These are phyloP conservation scores for Phaeosphaeria sp. DNA, from an alignment of 2,329 filamentous ascomycete genomes.

Conservation along the genomic window DNA sequence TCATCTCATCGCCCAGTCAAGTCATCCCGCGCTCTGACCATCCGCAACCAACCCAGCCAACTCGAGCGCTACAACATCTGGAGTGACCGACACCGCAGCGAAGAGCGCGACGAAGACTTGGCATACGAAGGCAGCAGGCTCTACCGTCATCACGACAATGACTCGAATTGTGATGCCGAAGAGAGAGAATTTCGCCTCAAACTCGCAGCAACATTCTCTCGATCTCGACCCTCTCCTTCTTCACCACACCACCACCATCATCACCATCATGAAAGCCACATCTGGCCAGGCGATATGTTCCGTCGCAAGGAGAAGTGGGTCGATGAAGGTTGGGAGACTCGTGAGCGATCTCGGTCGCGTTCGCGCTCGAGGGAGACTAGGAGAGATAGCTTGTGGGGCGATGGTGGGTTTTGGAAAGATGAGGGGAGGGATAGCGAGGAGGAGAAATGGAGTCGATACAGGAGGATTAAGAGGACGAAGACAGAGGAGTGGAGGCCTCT, in stretches of 20 bases:
- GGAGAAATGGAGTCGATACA: conserved; percentile 30
- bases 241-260: conserved; percentile 5
- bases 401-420: conserved; percentile 20
- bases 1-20: conserved; percentile 19
- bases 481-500: conserved; percentile 41
- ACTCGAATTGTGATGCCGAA: conserved; percentile 18
- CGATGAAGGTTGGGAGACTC: conserved; percentile 33
- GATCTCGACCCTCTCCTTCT: conserved; percentile 15
- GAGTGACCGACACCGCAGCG: conserved; percentile 17
- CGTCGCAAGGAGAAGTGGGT: conserved; percentile 33
- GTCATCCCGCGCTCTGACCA: conserved; percentile 34
- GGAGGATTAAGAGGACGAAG: conserved; percentile 35
- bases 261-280: conserved; percentile 12
- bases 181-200: conserved; percentile 32
- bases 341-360: conserved; percentile 23
- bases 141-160: conserved; percentile 10
- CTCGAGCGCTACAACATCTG: conserved; percentile 45
- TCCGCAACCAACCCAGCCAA: conserved; percentile 32
- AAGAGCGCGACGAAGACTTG: conserved; percentile 9
- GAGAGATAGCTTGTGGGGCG: conserved; percentile 20
- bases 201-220: conserved; percentile 27
- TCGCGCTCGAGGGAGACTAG: conserved; percentile 12
- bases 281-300: conserved; percentile 30
- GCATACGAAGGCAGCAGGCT: conserved; percentile 4
- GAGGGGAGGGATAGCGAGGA: conserved; percentile 21